These are phyloP conservation scores for Sporisorium reilianum DNA, from an alignment of 1,284 basidiomycete species.

Conservation along the genomic window DNA sequence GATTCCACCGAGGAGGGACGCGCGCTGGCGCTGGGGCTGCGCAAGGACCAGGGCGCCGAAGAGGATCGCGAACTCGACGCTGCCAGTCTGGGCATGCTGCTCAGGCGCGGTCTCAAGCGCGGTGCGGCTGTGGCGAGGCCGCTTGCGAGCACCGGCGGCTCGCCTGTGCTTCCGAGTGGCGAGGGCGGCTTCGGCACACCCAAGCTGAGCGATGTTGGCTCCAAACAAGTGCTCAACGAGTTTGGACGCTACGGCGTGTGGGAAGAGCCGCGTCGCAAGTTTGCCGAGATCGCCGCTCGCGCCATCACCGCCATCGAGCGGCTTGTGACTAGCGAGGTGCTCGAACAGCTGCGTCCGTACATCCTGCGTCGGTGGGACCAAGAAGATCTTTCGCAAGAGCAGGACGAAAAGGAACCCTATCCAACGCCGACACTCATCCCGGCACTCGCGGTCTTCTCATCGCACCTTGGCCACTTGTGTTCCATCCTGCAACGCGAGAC, in stretches of 20 bases:
- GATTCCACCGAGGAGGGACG: conserved; percentile 37
- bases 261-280: conserved; percentile 54
- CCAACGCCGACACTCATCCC: conserved; percentile 61
- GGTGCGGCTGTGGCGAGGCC: conserved; percentile 45
- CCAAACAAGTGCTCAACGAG: conserved; percentile 25
- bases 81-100: conserved; percentile 53
- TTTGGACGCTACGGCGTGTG: conserved; percentile 52
- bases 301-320: conserved; percentile 49
- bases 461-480: conserved; percentile 54
- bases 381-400: conserved; percentile 9
- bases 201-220: conserved; percentile 21
- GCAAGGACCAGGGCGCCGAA: conserved; percentile 38
- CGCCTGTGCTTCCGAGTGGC: conserved; percentile 1
- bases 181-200: conserved; percentile 20
- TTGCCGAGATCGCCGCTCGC: conserved; percentile 40
- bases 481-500: conserved; percentile 46
- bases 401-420: conserved; percentile 23
- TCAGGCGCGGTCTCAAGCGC: conserved; percentile 55
- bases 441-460: conserved; percentile 54
- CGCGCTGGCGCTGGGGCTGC: conserved; percentile 25
- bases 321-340: conserved; percentile 54
- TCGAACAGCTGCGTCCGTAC: conserved; percentile 53
- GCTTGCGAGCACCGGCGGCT: conserved; percentile 8
- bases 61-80: conserved; percentile 58
- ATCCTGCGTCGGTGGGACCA: conserved; percentile 49